Conservation (phyloP, 2,329 filamentous ascomycete genomes). For the Calonectria naviculata region DNA sequence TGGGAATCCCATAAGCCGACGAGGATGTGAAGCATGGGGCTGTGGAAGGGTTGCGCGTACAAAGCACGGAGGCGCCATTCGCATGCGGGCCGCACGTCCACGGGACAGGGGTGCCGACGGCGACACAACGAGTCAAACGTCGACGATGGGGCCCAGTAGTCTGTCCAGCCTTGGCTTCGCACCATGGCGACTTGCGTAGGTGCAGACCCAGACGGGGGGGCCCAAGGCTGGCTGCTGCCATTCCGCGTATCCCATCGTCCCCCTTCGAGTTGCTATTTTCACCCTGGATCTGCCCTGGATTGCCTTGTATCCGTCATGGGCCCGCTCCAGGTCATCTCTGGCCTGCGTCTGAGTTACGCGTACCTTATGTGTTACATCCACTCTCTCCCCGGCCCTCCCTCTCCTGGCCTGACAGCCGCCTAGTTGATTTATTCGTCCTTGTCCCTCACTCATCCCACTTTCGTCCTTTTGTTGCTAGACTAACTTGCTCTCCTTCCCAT, state of each 20-base stretch:
- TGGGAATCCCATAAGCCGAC: neutral
- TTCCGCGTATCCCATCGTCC: slow-evolving; percentile 10
- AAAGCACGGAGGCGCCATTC: neutral
- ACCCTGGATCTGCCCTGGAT: neutral
- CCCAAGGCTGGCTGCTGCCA: neutral
- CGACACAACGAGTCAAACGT: neutral
- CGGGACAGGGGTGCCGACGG: neutral
- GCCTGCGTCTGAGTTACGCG: slow-evolving; percentile 1
- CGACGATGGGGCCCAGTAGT: neutral
- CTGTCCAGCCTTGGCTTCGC: neutral
- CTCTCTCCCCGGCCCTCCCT: neutral
- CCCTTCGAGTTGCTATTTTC: neutral
- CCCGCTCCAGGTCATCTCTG: neutral
- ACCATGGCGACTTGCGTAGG: neutral
- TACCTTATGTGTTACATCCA: slow-evolving; percentile 8
- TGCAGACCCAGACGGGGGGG: neutral
- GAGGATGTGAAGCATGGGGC: neutral
- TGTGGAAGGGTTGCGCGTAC: slow-evolving; percentile 22
- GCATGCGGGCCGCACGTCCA: slow-evolving; percentile 5
- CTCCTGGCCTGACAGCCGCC: neutral
- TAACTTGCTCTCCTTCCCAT: neutral
- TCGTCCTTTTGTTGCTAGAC: neutral
- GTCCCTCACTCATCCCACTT: neutral
- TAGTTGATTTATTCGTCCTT: neutral
- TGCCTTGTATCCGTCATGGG: neutral